Conservation (phyloP, 345 rosid species). For the Noccaea bulbosa region DNA sequence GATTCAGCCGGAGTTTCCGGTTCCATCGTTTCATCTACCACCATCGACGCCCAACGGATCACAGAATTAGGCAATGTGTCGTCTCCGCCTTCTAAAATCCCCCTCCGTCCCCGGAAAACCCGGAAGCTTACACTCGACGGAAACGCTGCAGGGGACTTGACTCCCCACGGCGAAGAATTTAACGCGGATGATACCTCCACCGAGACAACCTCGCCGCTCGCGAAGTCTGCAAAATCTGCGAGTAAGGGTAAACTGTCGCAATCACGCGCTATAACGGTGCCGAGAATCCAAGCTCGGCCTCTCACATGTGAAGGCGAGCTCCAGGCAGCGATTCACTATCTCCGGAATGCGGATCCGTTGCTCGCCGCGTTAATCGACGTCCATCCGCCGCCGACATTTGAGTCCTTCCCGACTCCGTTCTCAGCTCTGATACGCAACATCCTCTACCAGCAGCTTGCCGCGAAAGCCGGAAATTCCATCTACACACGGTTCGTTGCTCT, state of each 20-base stretch:
- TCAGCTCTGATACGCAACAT: conserved; percentile 82
- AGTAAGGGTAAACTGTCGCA: conserved; percentile 38
- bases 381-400: conserved; percentile 73
- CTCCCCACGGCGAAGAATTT: conserved; percentile 10
- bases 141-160: conserved; percentile 17
- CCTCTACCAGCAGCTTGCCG: conserved; percentile 86
- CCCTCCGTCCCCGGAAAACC: conserved; percentile 82
- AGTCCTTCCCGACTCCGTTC: conserved; percentile 72
- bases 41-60: conserved; percentile 33
- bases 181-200: conserved; percentile 29
- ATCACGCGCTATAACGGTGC: conserved; percentile 48
- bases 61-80: conserved; percentile 43
- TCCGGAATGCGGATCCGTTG: conserved; percentile 73
- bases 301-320: conserved; percentile 83
- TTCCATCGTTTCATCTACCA: conserved; percentile 30
- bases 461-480: conserved; percentile 78
- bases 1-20: conserved; percentile 32
- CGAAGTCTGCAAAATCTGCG: conserved; percentile 39
- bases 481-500: conserved; percentile 80
- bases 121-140: conserved; percentile 69
- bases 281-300: conserved; percentile 63
- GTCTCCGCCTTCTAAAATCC: conserved; percentile 79
- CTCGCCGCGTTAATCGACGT: conserved; percentile 64
- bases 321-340: conserved; percentile 73
- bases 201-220: conserved; percentile 31